Percentiles rank a stretch among this genome's conserved stretches.
These are phyloP conservation scores for Rhodotorula babjevae DNA, from an alignment of 768 basidiomycete genomes.

Conservation along the genomic window DNA sequence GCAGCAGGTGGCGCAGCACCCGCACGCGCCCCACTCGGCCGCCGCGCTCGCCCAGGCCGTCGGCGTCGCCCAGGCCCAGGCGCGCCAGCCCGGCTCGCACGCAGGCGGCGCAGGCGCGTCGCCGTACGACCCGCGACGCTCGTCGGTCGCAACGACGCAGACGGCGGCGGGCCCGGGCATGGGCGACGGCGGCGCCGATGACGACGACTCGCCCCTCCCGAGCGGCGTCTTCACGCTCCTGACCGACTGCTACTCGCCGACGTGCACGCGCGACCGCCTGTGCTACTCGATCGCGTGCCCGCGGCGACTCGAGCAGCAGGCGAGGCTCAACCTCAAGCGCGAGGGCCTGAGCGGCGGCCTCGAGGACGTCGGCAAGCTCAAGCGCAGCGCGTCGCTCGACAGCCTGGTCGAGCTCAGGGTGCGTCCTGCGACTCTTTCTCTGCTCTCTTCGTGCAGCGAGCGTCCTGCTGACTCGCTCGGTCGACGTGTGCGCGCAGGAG, in stretches of 20 bases:
- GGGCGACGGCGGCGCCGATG: constrained; percentile 40
- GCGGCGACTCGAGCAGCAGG: constrained; percentile 74
- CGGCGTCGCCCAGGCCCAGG: background rate
- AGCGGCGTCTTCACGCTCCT: constrained; percentile 92
- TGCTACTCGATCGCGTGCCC: constrained; percentile 98
- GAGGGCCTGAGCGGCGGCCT: constrained; percentile 83
- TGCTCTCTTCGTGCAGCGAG: background rate
- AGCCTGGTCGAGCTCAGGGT: constrained; percentile 75
- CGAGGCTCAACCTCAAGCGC: constrained; percentile 52
- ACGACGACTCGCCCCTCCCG: constrained; percentile 55
- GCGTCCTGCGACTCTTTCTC: constrained; percentile 31
- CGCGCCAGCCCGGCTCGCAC: background rate
- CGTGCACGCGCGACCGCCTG: constrained; percentile 85
- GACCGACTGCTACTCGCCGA: constrained; percentile 96
- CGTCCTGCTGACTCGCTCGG: constrained; percentile 45
- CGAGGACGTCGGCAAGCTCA: constrained; percentile 56
- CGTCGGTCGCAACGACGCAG: constrained; percentile 29
- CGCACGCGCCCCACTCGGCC: constrained; percentile 18
- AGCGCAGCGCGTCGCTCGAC: constrained; percentile 67
- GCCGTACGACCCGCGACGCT: background rate
- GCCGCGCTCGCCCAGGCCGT: constrained; percentile 20
- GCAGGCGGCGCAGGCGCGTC: constrained; percentile 10
- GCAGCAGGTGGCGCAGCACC: constrained; percentile 11
- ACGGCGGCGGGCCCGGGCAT: constrained; percentile 5
- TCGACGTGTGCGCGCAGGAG: constrained; percentile 50